A percentile compares a stretch with the other conserved stretches of the same genome.
Conservation (phyloP, 371 early-diverging fungal species). For the Catenaria anguillulae region DNA sequence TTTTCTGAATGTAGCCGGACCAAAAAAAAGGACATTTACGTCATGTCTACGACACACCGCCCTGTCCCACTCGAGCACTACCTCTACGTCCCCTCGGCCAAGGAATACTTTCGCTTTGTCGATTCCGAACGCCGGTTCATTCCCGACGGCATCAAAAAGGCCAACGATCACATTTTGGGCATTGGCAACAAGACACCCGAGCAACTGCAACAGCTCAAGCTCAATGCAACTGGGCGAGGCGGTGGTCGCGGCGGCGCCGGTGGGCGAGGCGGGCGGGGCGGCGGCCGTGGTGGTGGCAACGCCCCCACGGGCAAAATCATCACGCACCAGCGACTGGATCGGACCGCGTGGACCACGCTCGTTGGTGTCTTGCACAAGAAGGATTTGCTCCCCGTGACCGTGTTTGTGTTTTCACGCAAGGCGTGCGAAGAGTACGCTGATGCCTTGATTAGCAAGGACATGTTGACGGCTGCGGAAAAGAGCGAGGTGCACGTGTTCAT, state of each 20-base stretch:
- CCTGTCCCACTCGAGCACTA: conserved; percentile 97
- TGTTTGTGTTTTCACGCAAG: conserved; percentile 93
- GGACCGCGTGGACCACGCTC: conserved; percentile 64
- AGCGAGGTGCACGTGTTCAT: conserved; percentile 76
- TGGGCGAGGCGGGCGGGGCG: conserved; percentile 33
- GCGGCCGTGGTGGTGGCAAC: conserved; percentile 20
- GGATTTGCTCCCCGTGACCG: conserved; percentile 76
- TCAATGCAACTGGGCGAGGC: neutral
- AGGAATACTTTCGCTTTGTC: conserved; percentile 6
- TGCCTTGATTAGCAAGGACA: conserved; percentile 24
- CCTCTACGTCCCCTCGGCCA: conserved; percentile 47
- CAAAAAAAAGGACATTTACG: conserved; percentile 90
- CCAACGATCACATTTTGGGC: conserved; percentile 16
- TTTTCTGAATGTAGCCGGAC: conserved; percentile 49
- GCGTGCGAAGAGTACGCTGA: conserved; percentile 90
- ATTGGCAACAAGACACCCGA: conserved; percentile 11
- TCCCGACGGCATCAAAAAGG: conserved; percentile 21
- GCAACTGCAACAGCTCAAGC: conserved; percentile 5
- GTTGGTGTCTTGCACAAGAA: conserved; percentile 57
- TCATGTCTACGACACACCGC: conserved; percentile 90
- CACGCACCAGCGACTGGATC: conserved; percentile 34
- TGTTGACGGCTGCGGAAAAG: conserved; percentile 63
- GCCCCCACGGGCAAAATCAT: neutral
- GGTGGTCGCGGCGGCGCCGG: neutral
- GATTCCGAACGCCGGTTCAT: conserved; percentile 7